phyloP scores from a whole-genome alignment of 176 grass and related monocot species.

The Pharus latifolius region DNA sequence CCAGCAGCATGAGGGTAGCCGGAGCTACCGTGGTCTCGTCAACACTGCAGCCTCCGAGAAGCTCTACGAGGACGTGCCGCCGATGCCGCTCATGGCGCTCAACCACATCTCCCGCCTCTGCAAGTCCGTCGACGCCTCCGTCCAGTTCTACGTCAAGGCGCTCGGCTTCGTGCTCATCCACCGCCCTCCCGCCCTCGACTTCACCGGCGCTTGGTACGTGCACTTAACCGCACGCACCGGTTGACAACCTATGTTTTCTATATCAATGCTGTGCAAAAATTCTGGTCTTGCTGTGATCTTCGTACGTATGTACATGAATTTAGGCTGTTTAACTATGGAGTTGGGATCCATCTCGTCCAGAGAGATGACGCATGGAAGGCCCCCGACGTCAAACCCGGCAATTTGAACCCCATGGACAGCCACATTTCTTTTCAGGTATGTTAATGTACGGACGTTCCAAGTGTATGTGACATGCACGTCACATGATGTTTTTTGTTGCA shows the following conservation, averaged over 20 bases:
- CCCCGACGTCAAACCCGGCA: slow-evolving; percentile 22
- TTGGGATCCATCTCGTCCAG: slow-evolving; percentile 66
- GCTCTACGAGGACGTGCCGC: slow-evolving; percentile 34
- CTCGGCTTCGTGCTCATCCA: slow-evolving; percentile 62
- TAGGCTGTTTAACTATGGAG: slow-evolving; percentile 75
- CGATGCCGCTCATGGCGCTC: slow-evolving; percentile 58
- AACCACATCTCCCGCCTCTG: slow-evolving; percentile 76
- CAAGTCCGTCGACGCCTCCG: slow-evolving; percentile 43
- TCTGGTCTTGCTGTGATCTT: not conserved
- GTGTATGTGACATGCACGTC: not conserved
- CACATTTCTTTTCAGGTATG: slow-evolving; percentile 64
- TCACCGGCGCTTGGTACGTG: slow-evolving; percentile 56
- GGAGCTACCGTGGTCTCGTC: not conserved
- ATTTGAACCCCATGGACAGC: slow-evolving; percentile 72
- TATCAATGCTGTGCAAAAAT: not conserved
- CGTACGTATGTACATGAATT: not conserved
- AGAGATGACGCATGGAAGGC: slow-evolving; percentile 19
- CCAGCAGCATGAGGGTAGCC: not conserved
- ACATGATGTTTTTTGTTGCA: not conserved
- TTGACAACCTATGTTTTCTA: too few species aligned
- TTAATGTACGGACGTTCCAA: not conserved
- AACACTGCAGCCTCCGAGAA: not conserved
- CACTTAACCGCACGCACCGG: not conserved
- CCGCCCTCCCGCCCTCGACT: slow-evolving; percentile 59
- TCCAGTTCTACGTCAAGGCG: slow-evolving; percentile 58